Base-by-base conservation (phyloP, 1,139 yeast genomes). In the Keqinozyma sinolaborantium region DNA sequence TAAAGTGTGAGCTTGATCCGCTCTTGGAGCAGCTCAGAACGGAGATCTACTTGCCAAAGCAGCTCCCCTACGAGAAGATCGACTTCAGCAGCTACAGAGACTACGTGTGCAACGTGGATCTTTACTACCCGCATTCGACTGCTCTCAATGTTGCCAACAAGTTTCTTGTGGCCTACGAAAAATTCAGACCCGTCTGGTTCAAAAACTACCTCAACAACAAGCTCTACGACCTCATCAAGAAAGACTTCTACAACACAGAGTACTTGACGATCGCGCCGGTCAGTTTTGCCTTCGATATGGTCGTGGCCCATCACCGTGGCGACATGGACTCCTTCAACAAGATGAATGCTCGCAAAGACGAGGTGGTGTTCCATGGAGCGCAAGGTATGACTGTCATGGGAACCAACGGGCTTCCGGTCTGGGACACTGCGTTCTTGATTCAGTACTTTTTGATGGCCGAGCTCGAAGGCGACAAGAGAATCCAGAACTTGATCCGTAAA, bases 371-470 rank as follows among this genome's bases (percentile, higher is more conserved):
- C 58, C 83, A 83, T 60, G 94, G 96, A 0, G 83, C 92, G 0
- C 85, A 83, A 51, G 99, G 99, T 3, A 73, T 92, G 80, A 78
- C 92, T 4, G 83, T 86, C 35, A 86, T 85, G 85, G 99, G 99
- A 7, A 94, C 99, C 1, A 94, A 94, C 56, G 99, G 99, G 18
- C 88, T 87, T 0, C 99, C 94, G 56, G 90, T 84, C 1, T 94
- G 99, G 98, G 99, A 94, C 56, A 82, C 82, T 14, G 90, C 97
- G 0, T 92, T 94, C 58, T 83, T 85, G 45, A 67, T 92, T 19
- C 98, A 94, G 51, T 87, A 87, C 49, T 73, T 79, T 41, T 80
- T 86, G 38, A 66, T 76, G 51, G 85, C 95, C 0, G 96, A 95
- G 0, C 58, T 92, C 20, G 92, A 85, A 2, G 83, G 80, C 24